Conservation (phyloP, 805 yeast genomes). For the Candida oleophila region DNA sequence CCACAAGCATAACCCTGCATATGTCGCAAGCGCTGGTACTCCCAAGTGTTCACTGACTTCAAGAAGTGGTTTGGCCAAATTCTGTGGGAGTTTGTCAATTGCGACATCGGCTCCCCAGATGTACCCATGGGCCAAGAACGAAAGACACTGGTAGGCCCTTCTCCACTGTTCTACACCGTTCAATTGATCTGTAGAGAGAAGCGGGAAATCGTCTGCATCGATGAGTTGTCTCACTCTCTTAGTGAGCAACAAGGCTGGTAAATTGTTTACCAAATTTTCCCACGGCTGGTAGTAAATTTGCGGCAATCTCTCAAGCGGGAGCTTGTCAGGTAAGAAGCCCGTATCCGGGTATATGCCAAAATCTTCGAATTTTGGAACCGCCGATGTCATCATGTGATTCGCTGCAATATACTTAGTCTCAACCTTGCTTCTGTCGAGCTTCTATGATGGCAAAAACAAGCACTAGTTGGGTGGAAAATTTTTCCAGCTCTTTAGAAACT, state of each 20-base stretch:
- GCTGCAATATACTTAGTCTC: no score
- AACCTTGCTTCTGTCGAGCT: no score
- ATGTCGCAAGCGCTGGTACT: constrained; percentile 84
- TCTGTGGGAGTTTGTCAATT: constrained; percentile 59
- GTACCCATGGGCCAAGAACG: constrained; percentile 84
- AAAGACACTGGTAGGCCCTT: constrained; percentile 77
- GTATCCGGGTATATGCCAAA: constrained; percentile 68
- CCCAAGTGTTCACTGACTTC: constrained; percentile 57
- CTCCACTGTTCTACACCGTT: constrained; percentile 52
- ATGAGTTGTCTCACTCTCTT: constrained; percentile 59
- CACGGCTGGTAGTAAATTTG: constrained; percentile 67
- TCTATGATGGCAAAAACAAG: no score
- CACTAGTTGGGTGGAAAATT: no score
- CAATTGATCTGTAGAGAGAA: constrained; percentile 49
- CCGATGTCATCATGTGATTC: not conserved
- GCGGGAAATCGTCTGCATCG: constrained; percentile 58
- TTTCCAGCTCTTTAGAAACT: not conserved
- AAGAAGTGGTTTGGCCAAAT: constrained; percentile 70
- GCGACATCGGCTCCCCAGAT: constrained; percentile 80
- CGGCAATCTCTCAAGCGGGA: constrained; percentile 63
- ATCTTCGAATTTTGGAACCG: constrained; percentile 41
- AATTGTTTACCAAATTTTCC: constrained; percentile 65
- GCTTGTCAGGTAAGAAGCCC: constrained; percentile 75
- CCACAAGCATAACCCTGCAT: constrained; percentile 87
- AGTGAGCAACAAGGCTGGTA: constrained; percentile 75